A percentile compares a stretch with the other conserved stretches of the same genome.
Conservation (phyloP, 352 stramenopile species). For the Peronospora belbahrii region DNA sequence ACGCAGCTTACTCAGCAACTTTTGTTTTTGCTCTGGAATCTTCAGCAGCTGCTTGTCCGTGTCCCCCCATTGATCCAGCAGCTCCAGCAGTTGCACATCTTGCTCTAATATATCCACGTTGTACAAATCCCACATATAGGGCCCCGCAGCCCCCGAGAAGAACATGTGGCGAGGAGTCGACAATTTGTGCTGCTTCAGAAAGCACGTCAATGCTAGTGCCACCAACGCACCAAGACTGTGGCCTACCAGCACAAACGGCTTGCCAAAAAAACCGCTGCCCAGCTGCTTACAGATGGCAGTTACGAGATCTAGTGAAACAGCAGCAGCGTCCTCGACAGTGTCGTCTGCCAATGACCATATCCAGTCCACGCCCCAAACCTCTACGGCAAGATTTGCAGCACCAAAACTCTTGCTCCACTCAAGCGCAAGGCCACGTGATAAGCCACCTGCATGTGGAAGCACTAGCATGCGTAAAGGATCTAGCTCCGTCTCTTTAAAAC, state of each 20-base stretch:
- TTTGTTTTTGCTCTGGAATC: slow-evolving; percentile 30
- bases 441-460: slow-evolving; percentile 47
- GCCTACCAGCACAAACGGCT: slow-evolving; percentile 57
- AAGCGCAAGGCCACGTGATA: slow-evolving; percentile 33
- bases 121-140: slow-evolving; percentile 28
- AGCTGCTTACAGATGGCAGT: slow-evolving; percentile 36
- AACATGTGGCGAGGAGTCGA: slow-evolving; percentile 53
- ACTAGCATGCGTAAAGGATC: slow-evolving; percentile 56
- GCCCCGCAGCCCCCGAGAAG: slow-evolving; percentile 39
- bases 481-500: slow-evolving; percentile 57
- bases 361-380: slow-evolving; percentile 67
- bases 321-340: slow-evolving; percentile 5
- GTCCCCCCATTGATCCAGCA: slow-evolving; percentile 50
- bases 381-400: slow-evolving; percentile 26
- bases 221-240: slow-evolving; percentile 63
- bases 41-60: slow-evolving; percentile 51
- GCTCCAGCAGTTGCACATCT: slow-evolving; percentile 33
- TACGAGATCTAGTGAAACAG: slow-evolving; percentile 21
- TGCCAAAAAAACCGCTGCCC: slow-evolving; percentile 57
- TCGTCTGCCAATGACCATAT: slow-evolving; percentile 14
- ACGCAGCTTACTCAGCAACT: slow-evolving; percentile 31
- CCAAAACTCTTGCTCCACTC: slow-evolving; percentile 40
- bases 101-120: slow-evolving; percentile 16
- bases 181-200: slow-evolving; percentile 38
- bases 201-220: slow-evolving; percentile 42